A percentile compares a stretch with the other conserved stretches of the same genome.
Evolutionary conservation across 2,329 filamentous ascomycete species (phyloP).

Genomic region (Trichophyton simii): DNA sequence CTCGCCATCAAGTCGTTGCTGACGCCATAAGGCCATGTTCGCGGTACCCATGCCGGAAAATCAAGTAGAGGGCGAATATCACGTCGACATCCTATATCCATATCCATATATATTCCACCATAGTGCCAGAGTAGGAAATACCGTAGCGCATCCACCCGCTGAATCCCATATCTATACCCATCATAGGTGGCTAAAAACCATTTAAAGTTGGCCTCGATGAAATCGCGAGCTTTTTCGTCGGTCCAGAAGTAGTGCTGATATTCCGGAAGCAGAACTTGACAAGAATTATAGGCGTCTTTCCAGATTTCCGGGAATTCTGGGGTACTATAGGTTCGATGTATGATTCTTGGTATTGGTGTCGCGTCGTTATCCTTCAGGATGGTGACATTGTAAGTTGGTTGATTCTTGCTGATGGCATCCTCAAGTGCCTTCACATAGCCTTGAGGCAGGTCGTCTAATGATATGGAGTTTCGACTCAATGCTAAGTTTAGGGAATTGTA

Average conservation of each 20-base stretch:
- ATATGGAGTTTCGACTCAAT: not conserved
- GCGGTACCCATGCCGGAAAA: not conserved
- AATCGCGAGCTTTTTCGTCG: conserved; percentile 13
- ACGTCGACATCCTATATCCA: conserved; percentile 13
- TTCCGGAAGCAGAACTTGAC: not conserved
- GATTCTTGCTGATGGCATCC: not conserved
- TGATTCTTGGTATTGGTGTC: conserved; percentile 3
- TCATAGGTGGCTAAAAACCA: conserved; percentile 19
- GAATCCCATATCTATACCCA: conserved; percentile 15
- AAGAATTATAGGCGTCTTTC: conserved; percentile 1
- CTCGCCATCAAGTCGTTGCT: conserved; percentile 14
- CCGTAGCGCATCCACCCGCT: conserved; percentile 17
- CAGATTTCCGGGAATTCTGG: not conserved
- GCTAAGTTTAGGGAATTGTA: not conserved
- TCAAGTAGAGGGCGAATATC: not conserved
- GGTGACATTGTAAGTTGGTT: not conserved
- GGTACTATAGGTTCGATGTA: conserved; percentile 4
- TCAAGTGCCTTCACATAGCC: not conserved
- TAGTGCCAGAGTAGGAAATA: conserved; percentile 19
- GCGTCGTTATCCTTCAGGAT: not conserved
- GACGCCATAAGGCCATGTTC: conserved; percentile 10
- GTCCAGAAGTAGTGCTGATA: conserved; percentile 16
- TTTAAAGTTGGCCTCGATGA: conserved; percentile 15
- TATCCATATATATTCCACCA: conserved; percentile 19
- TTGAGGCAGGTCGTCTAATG: not conserved